phyloP scores from a whole-genome alignment of 1,284 basidiomycete species.

The Boletus nobilissimus region DNA sequence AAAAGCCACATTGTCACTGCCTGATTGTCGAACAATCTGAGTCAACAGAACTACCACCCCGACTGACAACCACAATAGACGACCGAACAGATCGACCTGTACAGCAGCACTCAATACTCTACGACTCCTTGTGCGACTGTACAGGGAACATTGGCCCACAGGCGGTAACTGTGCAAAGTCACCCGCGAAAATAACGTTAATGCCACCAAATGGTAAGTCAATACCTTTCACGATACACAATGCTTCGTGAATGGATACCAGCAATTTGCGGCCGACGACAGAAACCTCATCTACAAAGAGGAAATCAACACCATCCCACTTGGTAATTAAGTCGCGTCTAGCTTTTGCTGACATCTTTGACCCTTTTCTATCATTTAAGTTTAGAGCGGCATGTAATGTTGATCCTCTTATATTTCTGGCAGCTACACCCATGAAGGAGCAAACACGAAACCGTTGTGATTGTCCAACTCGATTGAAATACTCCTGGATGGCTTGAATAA shows the following conservation, averaged over 20 bases:
- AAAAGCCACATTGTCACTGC: neutral
- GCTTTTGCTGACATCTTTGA: neutral
- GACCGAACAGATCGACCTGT: neutral
- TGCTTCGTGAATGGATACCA: neutral
- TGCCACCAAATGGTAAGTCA: neutral
- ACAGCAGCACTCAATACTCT: neutral
- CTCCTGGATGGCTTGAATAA: neutral
- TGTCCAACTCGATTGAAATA: neutral
- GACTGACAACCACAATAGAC: neutral
- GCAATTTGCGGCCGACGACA: neutral
- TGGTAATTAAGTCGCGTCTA: neutral
- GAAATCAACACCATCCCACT: neutral
- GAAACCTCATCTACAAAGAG: neutral
- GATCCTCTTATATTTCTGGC: neutral
- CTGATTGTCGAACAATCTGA: neutral
- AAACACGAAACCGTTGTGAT: neutral
- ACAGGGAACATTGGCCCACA: neutral
- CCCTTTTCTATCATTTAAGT: neutral
- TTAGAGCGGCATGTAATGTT: neutral
- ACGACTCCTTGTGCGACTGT: rapidly evolving
- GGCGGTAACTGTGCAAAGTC: neutral
- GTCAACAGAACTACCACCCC: neutral
- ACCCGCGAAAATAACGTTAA: neutral
- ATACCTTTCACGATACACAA: neutral
- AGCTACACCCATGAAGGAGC: neutral